Evolutionary conservation across 208 protist species (phyloP), one percentile per base, ranked within the genome.

Genomic region (Leishmania arabica): DNA sequence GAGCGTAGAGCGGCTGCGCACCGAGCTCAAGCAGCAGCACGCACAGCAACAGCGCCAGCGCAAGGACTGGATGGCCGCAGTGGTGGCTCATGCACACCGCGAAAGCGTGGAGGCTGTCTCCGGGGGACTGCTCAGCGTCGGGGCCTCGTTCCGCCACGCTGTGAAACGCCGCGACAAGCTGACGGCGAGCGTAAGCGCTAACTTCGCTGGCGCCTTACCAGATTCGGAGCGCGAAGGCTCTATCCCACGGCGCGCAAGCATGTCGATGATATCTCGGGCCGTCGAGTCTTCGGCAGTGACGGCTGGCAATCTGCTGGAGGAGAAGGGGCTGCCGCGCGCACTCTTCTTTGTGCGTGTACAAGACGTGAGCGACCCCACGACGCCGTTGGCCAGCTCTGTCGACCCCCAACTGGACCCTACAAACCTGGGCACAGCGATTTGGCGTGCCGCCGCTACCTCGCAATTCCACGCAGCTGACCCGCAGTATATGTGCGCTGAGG

Each of bases 281-380:
- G 47, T 5, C 40, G 68, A 80, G 58, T 21, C 15, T 17, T 53
- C 87, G 37, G 8, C 62, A 34, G 21, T 64, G 21, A 9, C 51
- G 3, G 24, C 62, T 21, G 66, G 24, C n/a, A 68, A 78, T 9
- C 62, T 34, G 53, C 5, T 42, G 0, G 62, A 68, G 37, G 71
- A 76, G 1, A 31, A 64, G 31, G 54, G 69, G 37, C 89, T 95
- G 19, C 93, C 93, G 42, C 90, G 91, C 21, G 93, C 90, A 49
- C 86, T 97, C 47, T 94, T 94, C 80, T 95, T 95, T 60, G 53
- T 80, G 42, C 90, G 86, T 19, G 86, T 78, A n/a, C 82, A 88
- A 51, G 89, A 92, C 62, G 84, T 93, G 40, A 88, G 82, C 66
- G 84, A 86, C 78, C 58, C 78, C 56, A 37, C 58, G 51, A 34